These are phyloP conservation scores for Mortierella sp. DNA, from an alignment of 371 early-diverging fungal species.

Conservation along the genomic window DNA sequence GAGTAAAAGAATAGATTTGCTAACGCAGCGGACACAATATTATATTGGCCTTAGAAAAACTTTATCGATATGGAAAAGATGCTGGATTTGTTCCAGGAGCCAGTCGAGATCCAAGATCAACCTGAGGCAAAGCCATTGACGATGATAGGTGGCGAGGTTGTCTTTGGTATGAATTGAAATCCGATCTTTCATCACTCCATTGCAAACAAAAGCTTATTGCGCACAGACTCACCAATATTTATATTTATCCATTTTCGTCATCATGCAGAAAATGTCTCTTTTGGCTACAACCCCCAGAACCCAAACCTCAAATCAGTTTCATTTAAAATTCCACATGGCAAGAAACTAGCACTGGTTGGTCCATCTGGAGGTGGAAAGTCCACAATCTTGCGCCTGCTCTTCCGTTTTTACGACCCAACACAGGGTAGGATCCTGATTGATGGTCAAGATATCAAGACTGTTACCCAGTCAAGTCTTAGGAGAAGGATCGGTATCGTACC, in stretches of 20 bases:
- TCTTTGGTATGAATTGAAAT: slow-evolving; percentile 64
- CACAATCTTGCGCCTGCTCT: slow-evolving; percentile 89
- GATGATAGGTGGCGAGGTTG: slow-evolving; percentile 71
- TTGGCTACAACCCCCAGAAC: slow-evolving; percentile 79
- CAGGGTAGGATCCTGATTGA: slow-evolving; percentile 89
- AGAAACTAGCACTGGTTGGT: slow-evolving; percentile 90
- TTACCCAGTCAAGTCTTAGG: slow-evolving; percentile 78
- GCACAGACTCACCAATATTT: slow-evolving; percentile 5
- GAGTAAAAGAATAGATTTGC: no score
- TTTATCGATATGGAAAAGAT: slow-evolving; percentile 97
- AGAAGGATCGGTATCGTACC: slow-evolving; percentile 89
- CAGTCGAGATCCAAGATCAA: slow-evolving; percentile 75
- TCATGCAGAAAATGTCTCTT: slow-evolving; percentile 77
- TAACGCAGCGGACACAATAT: neutral
- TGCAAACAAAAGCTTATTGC: neutral
- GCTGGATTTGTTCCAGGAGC: slow-evolving; percentile 85
- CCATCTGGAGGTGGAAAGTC: slow-evolving; percentile 94
- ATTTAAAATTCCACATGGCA: slow-evolving; percentile 87
- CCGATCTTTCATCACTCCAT: neutral
- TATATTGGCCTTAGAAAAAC: slow-evolving; percentile 63
- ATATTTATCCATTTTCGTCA: slow-evolving; percentile 33
- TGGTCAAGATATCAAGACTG: slow-evolving; percentile 84
- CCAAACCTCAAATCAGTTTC: slow-evolving; percentile 80
- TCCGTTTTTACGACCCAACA: slow-evolving; percentile 90
- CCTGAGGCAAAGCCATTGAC: slow-evolving; percentile 64